Evolutionary conservation across 805 yeast species (phyloP), one percentile per base, ranked within the genome.

Genomic region (Wickerhamomyces chaumierensis): DNA sequence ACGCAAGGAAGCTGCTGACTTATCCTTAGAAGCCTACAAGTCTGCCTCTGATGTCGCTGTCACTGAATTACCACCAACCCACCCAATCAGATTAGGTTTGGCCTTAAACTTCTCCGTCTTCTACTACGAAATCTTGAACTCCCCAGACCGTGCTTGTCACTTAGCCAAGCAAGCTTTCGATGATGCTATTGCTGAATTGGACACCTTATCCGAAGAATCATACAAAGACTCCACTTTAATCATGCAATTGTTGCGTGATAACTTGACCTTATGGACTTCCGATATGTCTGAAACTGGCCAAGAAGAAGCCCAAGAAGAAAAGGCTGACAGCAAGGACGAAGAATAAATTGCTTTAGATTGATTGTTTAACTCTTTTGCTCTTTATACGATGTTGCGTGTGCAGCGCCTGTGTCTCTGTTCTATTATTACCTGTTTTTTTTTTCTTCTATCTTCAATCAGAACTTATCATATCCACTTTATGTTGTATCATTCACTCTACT

Each of bases 121-220:
- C 71, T 92, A 90, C 77, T 90, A 90, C 62, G 98, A 90, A 73
- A 94, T 92, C 60, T 82, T 88, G 67, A 88, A 90, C 68, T 84
- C 96, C 43, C 97, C 98, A 56, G 96, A 90, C 64, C 85, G 94
- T 66, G 98, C 98, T 53, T 90, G 98, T 66, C 95, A 88, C 64
- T 78, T 90, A 64, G 98, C 98, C 57, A 92, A 90, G 68, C 96
- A 90, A 70, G 97, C 98, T 31, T 90, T 92, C 55, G 98, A 90
- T 66, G 97, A 90, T 61, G 98, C 98, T 48, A 94, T 90, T 62
- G 96, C 98, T 48, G 97, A 92, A 70, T 78, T 90, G 63, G 98
- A 90, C 69, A 85, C 96, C 51, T 74, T 90, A 61, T 84, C 95
- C 35, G 98, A 90, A 70, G 98, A 90, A 71, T 83, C 95, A 51